These are phyloP conservation scores for Alternaria conjuncta DNA, from an alignment of 2,329 filamentous ascomycete genomes.

Conservation along the genomic window DNA sequence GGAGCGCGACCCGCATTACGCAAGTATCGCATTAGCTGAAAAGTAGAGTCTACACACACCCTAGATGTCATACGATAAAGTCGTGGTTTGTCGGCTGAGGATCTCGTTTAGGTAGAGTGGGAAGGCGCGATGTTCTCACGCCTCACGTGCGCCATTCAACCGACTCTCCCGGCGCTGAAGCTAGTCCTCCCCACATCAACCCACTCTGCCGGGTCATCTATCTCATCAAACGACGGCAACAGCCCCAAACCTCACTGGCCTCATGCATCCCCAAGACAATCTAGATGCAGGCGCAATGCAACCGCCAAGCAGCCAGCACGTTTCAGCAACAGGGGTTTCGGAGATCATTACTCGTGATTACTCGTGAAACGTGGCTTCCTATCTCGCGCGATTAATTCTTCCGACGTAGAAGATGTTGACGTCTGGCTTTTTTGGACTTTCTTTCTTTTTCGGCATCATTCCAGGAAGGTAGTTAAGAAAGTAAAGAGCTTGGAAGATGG, in stretches of 20 bases:
- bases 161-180: conserved; percentile 9
- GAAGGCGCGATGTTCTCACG: not conserved
- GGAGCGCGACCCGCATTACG: not conserved
- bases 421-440: not conserved
- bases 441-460: not conserved
- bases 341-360: conserved; percentile 15
- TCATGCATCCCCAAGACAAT: conserved; percentile 3
- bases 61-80: not conserved
- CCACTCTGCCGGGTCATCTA: conserved; percentile 15
- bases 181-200: conserved; percentile 8
- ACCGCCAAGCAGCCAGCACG: conserved; percentile 17
- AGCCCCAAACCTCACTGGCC: not conserved
- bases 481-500: conserved; percentile 6
- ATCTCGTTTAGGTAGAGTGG: not conserved
- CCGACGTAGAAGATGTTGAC: not conserved
- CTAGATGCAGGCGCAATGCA: conserved; percentile 3
- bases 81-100: not conserved
- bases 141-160: conserved; percentile 9
- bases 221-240: conserved; percentile 5
- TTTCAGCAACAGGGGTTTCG: conserved; percentile 19
- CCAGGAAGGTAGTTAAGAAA: no score
- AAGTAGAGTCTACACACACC: no score
- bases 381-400: not conserved
- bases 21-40: no score
- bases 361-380: conserved; percentile 29